Evolutionary conservation across 257 asterid genomes (phyloP).

Genomic region (Solanum piurae): DNA sequence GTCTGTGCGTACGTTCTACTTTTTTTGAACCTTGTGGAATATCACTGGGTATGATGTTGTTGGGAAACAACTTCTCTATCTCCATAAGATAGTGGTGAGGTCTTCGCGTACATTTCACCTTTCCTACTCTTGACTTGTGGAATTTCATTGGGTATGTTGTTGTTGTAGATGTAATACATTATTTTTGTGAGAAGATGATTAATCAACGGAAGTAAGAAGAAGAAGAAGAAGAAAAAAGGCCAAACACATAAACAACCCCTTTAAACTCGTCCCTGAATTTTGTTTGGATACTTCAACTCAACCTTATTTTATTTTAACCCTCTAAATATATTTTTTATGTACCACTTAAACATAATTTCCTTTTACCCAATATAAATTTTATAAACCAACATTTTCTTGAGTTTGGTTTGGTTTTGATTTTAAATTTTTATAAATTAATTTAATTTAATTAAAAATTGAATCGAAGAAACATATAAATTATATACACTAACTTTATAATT

Average conservation of each 20-base stretch:
- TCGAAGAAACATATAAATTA: too few species aligned
- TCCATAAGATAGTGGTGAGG: not conserved
- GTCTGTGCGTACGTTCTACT: rapidly evolving
- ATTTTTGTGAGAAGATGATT: not conserved
- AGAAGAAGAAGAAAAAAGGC: not conserved
- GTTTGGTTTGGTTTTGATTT: too few species aligned
- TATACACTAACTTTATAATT: too few species aligned
- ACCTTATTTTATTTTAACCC: too few species aligned
- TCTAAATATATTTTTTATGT: not conserved
- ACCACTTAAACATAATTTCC: not conserved
- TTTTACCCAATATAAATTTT: not conserved
- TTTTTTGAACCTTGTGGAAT: too few species aligned
- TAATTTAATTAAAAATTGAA: too few species aligned
- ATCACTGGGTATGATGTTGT: too few species aligned
- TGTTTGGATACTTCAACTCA: not conserved
- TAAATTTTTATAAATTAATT: too few species aligned
- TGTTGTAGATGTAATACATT: too few species aligned
- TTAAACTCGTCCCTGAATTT: not conserved
- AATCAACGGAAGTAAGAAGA: not conserved
- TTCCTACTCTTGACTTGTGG: not conserved
- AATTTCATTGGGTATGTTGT: too few species aligned
- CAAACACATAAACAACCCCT: not conserved
- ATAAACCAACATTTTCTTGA: too few species aligned
- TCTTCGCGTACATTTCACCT: not conserved
- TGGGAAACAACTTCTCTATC: not conserved